These are phyloP conservation scores for Nannizzia gypsea DNA, from an alignment of 2,329 filamentous ascomycete genomes.

Conservation along the genomic window DNA sequence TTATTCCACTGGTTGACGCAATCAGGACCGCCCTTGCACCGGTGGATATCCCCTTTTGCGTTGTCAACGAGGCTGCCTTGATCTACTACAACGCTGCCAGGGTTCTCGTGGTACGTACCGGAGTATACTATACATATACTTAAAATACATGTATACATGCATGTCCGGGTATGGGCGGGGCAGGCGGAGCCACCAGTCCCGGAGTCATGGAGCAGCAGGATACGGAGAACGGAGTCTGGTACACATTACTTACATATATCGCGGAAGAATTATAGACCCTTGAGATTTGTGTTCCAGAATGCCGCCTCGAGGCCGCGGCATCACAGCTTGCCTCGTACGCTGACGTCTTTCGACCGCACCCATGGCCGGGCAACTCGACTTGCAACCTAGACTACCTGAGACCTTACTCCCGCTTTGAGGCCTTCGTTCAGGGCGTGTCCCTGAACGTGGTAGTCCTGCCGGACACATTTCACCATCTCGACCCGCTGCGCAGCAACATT, in stretches of 20 bases:
- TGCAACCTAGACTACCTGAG: slow-evolving; percentile 3
- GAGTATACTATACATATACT: too few species aligned
- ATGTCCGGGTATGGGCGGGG: neutral
- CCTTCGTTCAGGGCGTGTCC: slow-evolving; percentile 8
- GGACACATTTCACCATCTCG: slow-evolving; percentile 10
- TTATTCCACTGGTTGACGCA: slow-evolving; percentile 8
- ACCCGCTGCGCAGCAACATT: slow-evolving; percentile 9
- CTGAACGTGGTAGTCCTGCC: slow-evolving; percentile 5
- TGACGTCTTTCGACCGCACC: slow-evolving; percentile 9
- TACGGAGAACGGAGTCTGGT: too few species aligned
- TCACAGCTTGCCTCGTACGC: slow-evolving; percentile 9
- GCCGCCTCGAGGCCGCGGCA: slow-evolving; percentile 3
- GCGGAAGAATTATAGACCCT: slow-evolving; percentile 3
- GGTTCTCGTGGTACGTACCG: slow-evolving; percentile 1
- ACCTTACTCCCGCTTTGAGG: slow-evolving; percentile 8
- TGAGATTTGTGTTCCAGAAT: slow-evolving; percentile 11
- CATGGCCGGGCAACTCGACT: slow-evolving; percentile 8
- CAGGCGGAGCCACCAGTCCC: neutral
- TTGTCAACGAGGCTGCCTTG: slow-evolving; percentile 9
- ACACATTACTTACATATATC: neutral
- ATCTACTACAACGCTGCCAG: slow-evolving; percentile 11
- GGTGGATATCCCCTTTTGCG: slow-evolving; percentile 8
- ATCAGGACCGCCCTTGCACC: slow-evolving; percentile 9
- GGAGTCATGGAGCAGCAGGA: too few species aligned
- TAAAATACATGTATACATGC: too few species aligned